Evolutionary conservation across 1,284 basidiomycete genomes (phyloP), one percentile per base, ranked within the genome.

Genomic region (Cystobasidiaceae sp.): DNA sequence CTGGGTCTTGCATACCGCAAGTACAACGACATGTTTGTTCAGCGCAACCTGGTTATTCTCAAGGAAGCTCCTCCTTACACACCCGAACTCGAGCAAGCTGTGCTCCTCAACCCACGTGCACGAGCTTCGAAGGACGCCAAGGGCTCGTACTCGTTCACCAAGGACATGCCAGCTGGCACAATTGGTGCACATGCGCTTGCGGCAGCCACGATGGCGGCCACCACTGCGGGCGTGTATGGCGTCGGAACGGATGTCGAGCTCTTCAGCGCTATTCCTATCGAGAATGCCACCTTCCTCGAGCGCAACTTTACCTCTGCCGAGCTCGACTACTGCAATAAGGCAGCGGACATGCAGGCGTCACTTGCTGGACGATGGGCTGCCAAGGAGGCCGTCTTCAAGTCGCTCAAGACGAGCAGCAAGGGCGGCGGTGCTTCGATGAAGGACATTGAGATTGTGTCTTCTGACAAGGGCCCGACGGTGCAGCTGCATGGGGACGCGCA

Each of bases 341-440:
- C 97, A 74, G 86, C 96, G 0, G 89, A 90, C 67, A 86, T 90
- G 19, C 79, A 83, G 0, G 88, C 94, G 3, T 97, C 93, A 8
- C 93, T 96, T 76, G 93, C 93, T 39, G 93, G 90, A 56, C 88
- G 93, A 70, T 98, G 96, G 93, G 90, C 86, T 50, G 93, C 92
- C 54, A 98, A 97, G 78, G 96, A 98, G 66, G 94, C 93, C 11
- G 89, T 93, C 57, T 97, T 98, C 86, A 98, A 98, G 81, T 89
- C 92, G n/a, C 83, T 98, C 15, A 89, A 90, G 33, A 87, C 93
- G 43, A 80, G 86, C 21, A 93, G 90, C 4, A 89, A 93, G 78
- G 96, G 96, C 44, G 91, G 93, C 5, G 90, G 85, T 15, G 92
- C 94, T 17, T 82, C 88, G 27, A 87, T 98, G 87, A 91, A 89